These are phyloP conservation scores for Amanita polypyramis DNA, from an alignment of 768 basidiomycete genomes.

Conservation along the genomic window DNA sequence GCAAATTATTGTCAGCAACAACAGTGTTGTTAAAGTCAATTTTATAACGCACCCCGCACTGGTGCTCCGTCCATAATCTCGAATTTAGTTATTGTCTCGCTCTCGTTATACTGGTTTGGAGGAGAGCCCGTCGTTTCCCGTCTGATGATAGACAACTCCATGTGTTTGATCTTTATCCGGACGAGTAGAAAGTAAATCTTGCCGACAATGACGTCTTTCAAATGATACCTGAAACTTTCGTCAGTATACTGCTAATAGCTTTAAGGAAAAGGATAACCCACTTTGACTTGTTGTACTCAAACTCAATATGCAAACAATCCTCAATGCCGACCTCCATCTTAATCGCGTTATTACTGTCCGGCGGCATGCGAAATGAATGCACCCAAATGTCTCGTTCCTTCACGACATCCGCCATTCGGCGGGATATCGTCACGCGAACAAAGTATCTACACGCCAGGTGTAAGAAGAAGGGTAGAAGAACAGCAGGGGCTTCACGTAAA, in stretches of 20 bases:
- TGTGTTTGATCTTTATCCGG: constrained; percentile 98
- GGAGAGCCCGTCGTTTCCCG: constrained; percentile 94
- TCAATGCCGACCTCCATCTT: constrained; percentile 99
- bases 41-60: constrained; percentile 59
- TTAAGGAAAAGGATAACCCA: constrained; percentile 24
- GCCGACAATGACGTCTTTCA: constrained; percentile 98
- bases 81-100: constrained; percentile 98
- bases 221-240: constrained; percentile 66
- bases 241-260: neutral
- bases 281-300: constrained; percentile 99
- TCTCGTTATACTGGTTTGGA: constrained; percentile 99
- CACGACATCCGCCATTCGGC: constrained; percentile 85
- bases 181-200: constrained; percentile 99
- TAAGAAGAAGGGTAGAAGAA: constrained; percentile 9
- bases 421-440: constrained; percentile 80
- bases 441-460: constrained; percentile 56
- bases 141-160: constrained; percentile 97
- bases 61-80: constrained; percentile 99
- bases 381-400: constrained; percentile 98
- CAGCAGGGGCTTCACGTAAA: neutral
- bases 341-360: constrained; percentile 95
- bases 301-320: constrained; percentile 97
- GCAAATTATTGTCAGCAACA: neutral
- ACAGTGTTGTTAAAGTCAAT: neutral
- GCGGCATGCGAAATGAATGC: constrained; percentile 97